Base-by-base conservation (phyloP, 306 rosid genomes). In the Urtica urens region DNA sequence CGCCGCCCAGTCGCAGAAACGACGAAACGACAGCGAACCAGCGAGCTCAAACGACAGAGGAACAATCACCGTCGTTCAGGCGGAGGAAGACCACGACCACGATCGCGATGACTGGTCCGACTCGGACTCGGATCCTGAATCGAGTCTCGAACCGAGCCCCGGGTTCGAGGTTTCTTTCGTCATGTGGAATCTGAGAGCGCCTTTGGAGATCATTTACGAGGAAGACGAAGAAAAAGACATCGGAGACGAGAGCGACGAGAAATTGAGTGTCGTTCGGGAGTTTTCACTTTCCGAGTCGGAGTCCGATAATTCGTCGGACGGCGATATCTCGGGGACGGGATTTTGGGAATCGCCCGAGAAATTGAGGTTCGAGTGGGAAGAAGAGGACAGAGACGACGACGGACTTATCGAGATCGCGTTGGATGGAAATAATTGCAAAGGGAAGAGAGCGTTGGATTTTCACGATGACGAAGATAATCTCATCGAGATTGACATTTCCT, bases 391-490 rank as follows among this genome's bases (percentile, higher is more conserved):
- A 23, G n/a, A 16, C 11, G 5, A 35, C 40, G 97, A 84, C 25
- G 93, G 82, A 44, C 41, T 88, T 15, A 88, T 88, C 44, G 97
- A 88, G 77, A 88, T 88, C 55, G 67, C 90, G 20, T 67, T 88
- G 62, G 90, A 78, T 34, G 71, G 59, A 12, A 69, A 68, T 47
- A 19, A 42, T n/a, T 10, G 49, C 3, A 13, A 1, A 8, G 13
- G 7, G 27, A 45, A 43, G n/a, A 45, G 52, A 17, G 54, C 21
- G 3, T 29, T 61, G 60, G 51, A 45, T 20, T 54, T 55, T 55
- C 62, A 38, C 27, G 60, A 38, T 15, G 79, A 72, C 43, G 78
- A 72, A 58, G 79, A 73, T 1, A 73, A 73, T 54, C 46, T 63
- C 65, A 73, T 73, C 8, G 79, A 68, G 68, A 73, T 73, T 21